Conservation (phyloP, 345 rosid species). For the Camelina sativa region DNA sequence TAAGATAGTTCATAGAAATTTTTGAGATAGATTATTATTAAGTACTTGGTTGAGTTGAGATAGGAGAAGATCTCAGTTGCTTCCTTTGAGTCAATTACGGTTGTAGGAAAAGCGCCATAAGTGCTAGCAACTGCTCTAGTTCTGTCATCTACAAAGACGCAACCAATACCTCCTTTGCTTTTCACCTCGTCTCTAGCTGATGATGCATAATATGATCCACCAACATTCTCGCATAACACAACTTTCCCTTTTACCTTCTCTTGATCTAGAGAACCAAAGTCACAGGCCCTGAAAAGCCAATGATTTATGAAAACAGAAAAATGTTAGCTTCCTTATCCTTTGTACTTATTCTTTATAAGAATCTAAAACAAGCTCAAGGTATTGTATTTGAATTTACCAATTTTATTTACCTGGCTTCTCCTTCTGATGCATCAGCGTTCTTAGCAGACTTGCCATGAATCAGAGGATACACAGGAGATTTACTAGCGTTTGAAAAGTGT, state of each 20-base stretch:
- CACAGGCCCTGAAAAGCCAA: constrained; percentile 56
- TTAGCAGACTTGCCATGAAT: constrained; percentile 65
- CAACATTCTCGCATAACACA: constrained; percentile 60
- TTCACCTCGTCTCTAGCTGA: constrained; percentile 50
- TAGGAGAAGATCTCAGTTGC: constrained; percentile 56
- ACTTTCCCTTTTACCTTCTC: constrained; percentile 64
- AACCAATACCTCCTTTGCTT: constrained; percentile 63
- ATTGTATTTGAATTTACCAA: not conserved
- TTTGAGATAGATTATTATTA: not conserved
- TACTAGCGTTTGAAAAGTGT: constrained; percentile 59
- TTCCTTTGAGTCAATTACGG: constrained; percentile 59
- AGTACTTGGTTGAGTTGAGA: constrained; percentile 73
- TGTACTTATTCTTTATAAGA: not conserved
- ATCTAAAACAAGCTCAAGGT: not conserved
- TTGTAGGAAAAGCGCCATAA: constrained; percentile 56
- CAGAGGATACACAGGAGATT: constrained; percentile 60
- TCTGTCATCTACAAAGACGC: constrained; percentile 55
- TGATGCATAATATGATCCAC: constrained; percentile 27
- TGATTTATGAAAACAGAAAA: not conserved
- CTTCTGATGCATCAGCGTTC: constrained; percentile 44
- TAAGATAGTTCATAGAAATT: not conserved
- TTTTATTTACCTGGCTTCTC: constrained; percentile 55
- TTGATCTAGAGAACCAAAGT: constrained; percentile 49
- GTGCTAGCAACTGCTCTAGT: constrained; percentile 51
- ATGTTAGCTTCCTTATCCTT: not conserved